Conservation (phyloP, 2,329 filamentous ascomycete species). For the Chaetomiaceae sp. region DNA sequence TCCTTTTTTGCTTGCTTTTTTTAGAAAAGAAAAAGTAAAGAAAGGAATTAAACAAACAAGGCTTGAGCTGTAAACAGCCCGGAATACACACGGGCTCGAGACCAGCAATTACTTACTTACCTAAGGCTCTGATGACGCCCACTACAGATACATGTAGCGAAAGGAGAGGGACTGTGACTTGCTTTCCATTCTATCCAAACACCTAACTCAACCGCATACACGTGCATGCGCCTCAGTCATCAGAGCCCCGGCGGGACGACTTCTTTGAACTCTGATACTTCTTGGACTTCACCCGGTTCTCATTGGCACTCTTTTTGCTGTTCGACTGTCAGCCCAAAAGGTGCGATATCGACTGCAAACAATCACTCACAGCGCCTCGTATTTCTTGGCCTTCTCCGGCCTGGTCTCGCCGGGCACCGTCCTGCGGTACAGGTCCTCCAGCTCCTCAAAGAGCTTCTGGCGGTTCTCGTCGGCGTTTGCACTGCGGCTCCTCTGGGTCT, state of each 20-base stretch:
- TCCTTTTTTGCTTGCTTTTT: no score
- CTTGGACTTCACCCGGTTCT: constrained; percentile 23
- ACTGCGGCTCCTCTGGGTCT: constrained; percentile 48
- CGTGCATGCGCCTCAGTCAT: constrained; percentile 1
- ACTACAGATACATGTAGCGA: no score
- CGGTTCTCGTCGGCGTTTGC: constrained; percentile 52
- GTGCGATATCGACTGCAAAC: no score
- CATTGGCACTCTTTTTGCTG: constrained; percentile 25
- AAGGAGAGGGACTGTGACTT: no score
- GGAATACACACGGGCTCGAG: no score
- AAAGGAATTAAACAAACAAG: no score
- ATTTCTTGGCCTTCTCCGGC: constrained; percentile 25
- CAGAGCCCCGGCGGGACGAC: constrained; percentile 14
- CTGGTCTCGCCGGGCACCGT: constrained; percentile 25
- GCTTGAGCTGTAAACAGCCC: no score
- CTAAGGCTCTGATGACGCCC: no score
- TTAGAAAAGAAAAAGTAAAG: no score
- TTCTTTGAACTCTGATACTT: constrained; percentile 26
- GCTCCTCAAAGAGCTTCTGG: constrained; percentile 32
- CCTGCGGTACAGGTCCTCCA: constrained; percentile 22
- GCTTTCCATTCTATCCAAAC: not conserved
- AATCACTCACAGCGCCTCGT: constrained; percentile 26
- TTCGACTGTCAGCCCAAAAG: not conserved
- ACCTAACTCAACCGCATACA: not conserved
- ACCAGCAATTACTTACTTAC: no score